Evolutionary conservation across 805 yeast species (phyloP), one percentile per base, ranked within the genome.

Genomic region (Candida tammaniensis): DNA sequence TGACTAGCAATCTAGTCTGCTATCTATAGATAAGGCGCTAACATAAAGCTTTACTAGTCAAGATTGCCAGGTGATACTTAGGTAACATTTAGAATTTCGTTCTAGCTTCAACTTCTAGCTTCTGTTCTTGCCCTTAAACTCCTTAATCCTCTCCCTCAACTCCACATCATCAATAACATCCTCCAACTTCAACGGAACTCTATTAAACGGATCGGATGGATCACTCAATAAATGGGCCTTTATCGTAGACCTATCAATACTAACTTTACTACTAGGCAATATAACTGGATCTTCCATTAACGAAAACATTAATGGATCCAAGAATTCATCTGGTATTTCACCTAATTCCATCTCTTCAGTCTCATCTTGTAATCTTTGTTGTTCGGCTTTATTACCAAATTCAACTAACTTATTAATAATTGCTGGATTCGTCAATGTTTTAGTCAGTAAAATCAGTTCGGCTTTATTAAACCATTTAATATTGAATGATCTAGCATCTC

Each of bases 231-330:
- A 67, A 68, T 93, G 98, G 3, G 96, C 86, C 54, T 88, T 91
- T 49, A 93, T 85, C 2, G 97, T 93, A 23, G 93, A 74, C 54
- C 94, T 70, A 57, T 93, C 99, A 48, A 93, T 86, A 31, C 80
- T 78, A 13, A 89, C 77, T 44, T 78, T 82, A 1, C 96, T 86
- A 7, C 85, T 70, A 7, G 99, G 99, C 48, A 93, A 70, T n/a
- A 75, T 82, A 4, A 93, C 98, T 0, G 99, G 99, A 55, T 93
- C 95, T 47, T 80, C 84, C 98, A 93, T 93, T 31, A 93, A 55
- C 1, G 96, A 86, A 58, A 72, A 93, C 98, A 93, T 91, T 49
- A 93, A 74, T 10, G 99, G 99, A 66, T 93, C 99, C 48, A 93
- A 74, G 54, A 82, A 93, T 57, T 93, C 98, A 55, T 93, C 98